These are phyloP conservation scores for Tetrahymena elliotti DNA, from an alignment of 73 alveolate species.

Conservation along the genomic window DNA sequence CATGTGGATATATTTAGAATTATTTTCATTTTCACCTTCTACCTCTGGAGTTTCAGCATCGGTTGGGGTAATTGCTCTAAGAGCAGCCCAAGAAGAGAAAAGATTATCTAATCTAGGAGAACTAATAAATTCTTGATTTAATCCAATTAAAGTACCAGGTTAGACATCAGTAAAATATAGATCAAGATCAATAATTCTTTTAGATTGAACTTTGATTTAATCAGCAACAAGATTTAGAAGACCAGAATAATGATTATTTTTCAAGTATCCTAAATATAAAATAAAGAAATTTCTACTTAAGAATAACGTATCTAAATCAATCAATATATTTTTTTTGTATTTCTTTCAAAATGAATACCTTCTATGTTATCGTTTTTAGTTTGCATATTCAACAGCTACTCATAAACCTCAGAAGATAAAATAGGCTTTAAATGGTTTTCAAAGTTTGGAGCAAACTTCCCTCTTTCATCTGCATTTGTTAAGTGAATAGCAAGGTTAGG, in stretches of 20 bases:
- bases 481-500: slow-evolving; percentile 95
- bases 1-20: slow-evolving; percentile 53
- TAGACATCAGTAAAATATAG: slow-evolving; percentile 82
- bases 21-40: not conserved
- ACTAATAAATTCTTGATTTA: slow-evolving; percentile 88
- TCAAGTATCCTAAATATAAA: not conserved
- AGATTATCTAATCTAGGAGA: slow-evolving; percentile 90
- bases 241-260: slow-evolving; percentile 74
- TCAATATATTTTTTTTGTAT: no score
- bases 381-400: slow-evolving; percentile 29
- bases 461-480: slow-evolving; percentile 70
- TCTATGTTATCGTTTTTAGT: slow-evolving; percentile 18
- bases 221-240: slow-evolving; percentile 64
- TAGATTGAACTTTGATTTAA: slow-evolving; percentile 58
- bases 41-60: slow-evolving; percentile 58
- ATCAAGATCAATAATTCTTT: slow-evolving; percentile 83
- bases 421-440: slow-evolving; percentile 89
- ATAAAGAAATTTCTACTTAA: not conserved
- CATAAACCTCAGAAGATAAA: slow-evolving; percentile 72
- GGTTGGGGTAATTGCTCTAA: slow-evolving; percentile 75
- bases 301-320: not conserved
- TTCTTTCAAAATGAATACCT: slow-evolving; percentile 46
- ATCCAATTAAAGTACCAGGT: slow-evolving; percentile 83
- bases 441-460: slow-evolving; percentile 69
- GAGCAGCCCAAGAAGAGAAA: slow-evolving; percentile 78